Conservation (phyloP, 371 early-diverging fungal species). For the Funneliformis caledonium region DNA sequence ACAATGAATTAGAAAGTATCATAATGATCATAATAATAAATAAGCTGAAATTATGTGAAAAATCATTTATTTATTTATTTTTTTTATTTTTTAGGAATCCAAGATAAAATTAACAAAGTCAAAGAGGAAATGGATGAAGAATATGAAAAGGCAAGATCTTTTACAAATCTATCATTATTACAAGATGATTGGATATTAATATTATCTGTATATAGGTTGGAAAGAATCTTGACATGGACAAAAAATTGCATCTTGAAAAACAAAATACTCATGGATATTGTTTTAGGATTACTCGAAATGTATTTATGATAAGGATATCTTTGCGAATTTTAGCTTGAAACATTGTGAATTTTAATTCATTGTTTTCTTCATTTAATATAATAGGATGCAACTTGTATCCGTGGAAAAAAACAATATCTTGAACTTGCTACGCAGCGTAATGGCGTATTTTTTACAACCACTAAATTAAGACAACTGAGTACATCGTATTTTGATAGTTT, state of each 20-base stretch:
- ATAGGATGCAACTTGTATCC: slow-evolving; percentile 66
- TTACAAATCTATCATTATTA: neutral
- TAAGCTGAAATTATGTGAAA: neutral
- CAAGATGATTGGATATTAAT: neutral
- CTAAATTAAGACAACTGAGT: slow-evolving; percentile 64
- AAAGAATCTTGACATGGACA: slow-evolving; percentile 73
- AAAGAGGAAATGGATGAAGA: slow-evolving; percentile 66
- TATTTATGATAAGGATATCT: slow-evolving; percentile 42
- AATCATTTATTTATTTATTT: neutral
- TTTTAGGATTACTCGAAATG: slow-evolving; percentile 81
- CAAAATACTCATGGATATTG: slow-evolving; percentile 84
- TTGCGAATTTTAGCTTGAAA: neutral
- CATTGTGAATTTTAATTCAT: neutral
- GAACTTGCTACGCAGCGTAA: slow-evolving; percentile 91
- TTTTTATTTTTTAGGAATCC: slow-evolving; percentile 55
- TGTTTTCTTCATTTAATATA: neutral
- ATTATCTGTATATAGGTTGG: slow-evolving; percentile 52
- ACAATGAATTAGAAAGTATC: neutral
- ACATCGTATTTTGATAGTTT: slow-evolving; percentile 49
- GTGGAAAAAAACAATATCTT: slow-evolving; percentile 67
- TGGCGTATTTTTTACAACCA: slow-evolving; percentile 88
- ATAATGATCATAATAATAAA: neutral
- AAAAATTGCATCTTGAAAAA: slow-evolving; percentile 91
- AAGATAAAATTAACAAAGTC: slow-evolving; percentile 63
- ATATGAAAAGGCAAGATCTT: slow-evolving; percentile 54